Conservation (phyloP, 192 early-diverging fungal genomes). For the Gryganskiella cystojenkinii region DNA sequence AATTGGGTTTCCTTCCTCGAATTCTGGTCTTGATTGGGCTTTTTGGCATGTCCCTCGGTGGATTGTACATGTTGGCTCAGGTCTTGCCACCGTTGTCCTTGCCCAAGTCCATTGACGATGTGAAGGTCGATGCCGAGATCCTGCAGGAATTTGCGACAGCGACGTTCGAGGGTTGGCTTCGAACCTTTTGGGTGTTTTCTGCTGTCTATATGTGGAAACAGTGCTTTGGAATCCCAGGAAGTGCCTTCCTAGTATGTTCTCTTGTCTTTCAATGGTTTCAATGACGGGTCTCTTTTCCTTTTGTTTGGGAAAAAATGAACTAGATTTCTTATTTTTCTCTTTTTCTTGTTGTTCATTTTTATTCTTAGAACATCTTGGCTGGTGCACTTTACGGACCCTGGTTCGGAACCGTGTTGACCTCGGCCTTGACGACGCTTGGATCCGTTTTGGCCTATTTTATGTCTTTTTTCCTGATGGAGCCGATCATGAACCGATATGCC, state of each 20-base stretch:
- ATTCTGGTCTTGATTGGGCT: constrained; percentile 40
- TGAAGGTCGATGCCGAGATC: constrained; percentile 57
- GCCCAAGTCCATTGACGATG: constrained; percentile 60
- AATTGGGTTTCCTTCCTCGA: constrained; percentile 41
- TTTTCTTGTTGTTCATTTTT: background rate
- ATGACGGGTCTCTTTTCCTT: background rate
- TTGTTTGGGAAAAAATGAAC: too few species aligned
- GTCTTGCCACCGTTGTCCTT: constrained; percentile 52
- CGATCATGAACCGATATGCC: constrained; percentile 50
- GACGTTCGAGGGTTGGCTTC: constrained; percentile 53
- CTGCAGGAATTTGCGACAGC: constrained; percentile 55
- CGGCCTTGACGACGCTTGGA: constrained; percentile 46
- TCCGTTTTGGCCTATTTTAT: constrained; percentile 52
- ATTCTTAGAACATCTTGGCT: constrained; percentile 50
- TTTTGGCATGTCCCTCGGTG: constrained; percentile 35
- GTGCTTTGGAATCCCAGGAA: constrained; percentile 67
- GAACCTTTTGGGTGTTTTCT: constrained; percentile 55
- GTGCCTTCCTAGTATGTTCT: constrained; percentile 57
- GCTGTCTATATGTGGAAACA: constrained; percentile 67
- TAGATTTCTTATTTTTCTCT: too few species aligned
- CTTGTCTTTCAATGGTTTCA: too few species aligned
- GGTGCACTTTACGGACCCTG: constrained; percentile 55
- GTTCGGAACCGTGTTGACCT: constrained; percentile 50
- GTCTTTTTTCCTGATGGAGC: constrained; percentile 52
- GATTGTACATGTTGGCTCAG: constrained; percentile 36